A percentile compares a stretch with the other conserved stretches of the same genome.
phyloP scores from a whole-genome alignment of 202 grass and related monocot species.

The Panicum hallii region DNA sequence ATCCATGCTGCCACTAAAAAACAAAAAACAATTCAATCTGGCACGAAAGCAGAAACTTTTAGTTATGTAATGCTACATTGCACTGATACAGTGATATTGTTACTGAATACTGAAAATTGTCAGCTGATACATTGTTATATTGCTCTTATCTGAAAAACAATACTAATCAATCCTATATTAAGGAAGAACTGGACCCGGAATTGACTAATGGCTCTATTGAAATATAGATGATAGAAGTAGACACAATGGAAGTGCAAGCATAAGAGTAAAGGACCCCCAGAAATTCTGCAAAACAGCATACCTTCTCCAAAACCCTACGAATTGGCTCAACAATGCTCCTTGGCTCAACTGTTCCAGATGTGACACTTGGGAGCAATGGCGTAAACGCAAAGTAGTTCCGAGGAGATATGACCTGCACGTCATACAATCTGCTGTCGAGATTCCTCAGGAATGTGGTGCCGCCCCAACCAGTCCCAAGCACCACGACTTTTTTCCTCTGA shows the following conservation, averaged over 20 bases:
- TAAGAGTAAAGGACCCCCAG: neutral
- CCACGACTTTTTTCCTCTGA: slow-evolving; percentile 83
- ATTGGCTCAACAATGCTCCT: slow-evolving; percentile 97
- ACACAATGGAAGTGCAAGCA: neutral
- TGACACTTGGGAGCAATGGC: slow-evolving; percentile 90
- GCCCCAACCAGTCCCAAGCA: slow-evolving; percentile 95
- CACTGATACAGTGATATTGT: neutral
- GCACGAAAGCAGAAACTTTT: neutral
- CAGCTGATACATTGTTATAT: neutral
- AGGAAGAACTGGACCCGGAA: neutral
- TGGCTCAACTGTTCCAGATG: slow-evolving; percentile 93
- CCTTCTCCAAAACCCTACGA: slow-evolving; percentile 86
- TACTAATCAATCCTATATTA: neutral
- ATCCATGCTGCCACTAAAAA: neutral
- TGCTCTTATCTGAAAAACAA: neutral
- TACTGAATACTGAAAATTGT: neutral
- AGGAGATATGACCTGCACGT: slow-evolving; percentile 96
- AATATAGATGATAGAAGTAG: neutral
- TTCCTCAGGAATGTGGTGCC: slow-evolving; percentile 95
- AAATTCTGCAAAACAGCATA: slow-evolving; percentile 39
- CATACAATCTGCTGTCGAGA: slow-evolving; percentile 76
- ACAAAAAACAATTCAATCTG: neutral
- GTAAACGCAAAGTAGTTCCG: slow-evolving; percentile 98
- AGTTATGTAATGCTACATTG: neutral
- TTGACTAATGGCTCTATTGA: neutral